Evolutionary conservation across 257 asterid genomes (phyloP).

Genomic region (Solanum medicagineum): DNA sequence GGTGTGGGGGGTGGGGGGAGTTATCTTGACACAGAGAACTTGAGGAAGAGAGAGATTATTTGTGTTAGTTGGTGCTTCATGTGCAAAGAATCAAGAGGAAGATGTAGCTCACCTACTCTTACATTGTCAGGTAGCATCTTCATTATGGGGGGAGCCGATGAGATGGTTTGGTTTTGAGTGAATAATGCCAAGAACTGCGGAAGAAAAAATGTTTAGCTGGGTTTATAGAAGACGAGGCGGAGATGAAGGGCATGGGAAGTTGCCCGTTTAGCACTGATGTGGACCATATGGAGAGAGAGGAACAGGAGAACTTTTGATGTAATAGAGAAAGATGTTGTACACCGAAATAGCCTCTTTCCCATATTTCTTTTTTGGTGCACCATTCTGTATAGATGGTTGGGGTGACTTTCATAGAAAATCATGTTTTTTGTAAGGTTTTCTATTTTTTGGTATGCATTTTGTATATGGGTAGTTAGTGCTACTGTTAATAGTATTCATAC

Average conservation of each 20-base stretch:
- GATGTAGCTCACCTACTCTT: neutral
- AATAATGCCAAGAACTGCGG: neutral
- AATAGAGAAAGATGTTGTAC: neutral
- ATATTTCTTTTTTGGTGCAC: neutral
- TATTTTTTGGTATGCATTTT: neutral
- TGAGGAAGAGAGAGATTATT: neutral
- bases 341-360: neutral
- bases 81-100: neutral
- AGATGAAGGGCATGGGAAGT: neutral
- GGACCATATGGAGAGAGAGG: neutral
- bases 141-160: neutral
- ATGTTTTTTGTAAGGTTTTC: neutral
- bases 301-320: neutral
- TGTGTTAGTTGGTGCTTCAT: neutral
- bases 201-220: neutral
- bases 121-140: neutral
- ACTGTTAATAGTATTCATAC: neutral
- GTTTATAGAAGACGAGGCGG: neutral
- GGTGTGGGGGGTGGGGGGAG: neutral
- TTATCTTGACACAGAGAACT: neutral
- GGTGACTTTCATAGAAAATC: neutral
- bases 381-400: neutral
- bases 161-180: neutral
- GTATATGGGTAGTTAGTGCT: neutral
- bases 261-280: neutral